A percentile compares a stretch with the other conserved stretches of the same genome.
Evolutionary conservation across 495 filamentous ascomycete species (phyloP).

Genomic region (Aspergillus panamensis): DNA sequence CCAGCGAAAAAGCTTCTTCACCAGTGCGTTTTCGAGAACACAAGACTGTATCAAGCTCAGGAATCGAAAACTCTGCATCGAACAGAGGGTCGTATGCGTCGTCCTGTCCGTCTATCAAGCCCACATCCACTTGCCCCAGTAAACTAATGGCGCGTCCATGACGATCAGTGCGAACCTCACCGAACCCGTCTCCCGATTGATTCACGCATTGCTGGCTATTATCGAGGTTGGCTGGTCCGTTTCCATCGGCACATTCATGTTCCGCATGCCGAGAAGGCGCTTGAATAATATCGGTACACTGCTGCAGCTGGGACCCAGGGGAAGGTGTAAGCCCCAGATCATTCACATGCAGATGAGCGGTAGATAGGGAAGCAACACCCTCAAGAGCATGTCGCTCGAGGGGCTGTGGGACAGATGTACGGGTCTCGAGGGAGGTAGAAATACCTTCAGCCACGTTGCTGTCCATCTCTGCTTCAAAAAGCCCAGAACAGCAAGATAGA

Average conservation of each 20-base stretch:
- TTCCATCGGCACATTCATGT: slow-evolving; percentile 3
- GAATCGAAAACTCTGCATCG: slow-evolving; percentile 20
- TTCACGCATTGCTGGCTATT: background rate
- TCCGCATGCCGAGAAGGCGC: slow-evolving; percentile 14
- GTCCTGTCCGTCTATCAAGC: background rate
- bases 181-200: background rate
- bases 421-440: slow-evolving; percentile 35
- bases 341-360: slow-evolving; percentile 25
- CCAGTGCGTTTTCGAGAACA: slow-evolving; percentile 23
- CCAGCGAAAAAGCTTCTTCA: slow-evolving; percentile 23
- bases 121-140: background rate
- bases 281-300: slow-evolving; percentile 10
- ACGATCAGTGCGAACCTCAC: background rate
- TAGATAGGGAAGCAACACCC: slow-evolving; percentile 18
- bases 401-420: slow-evolving; percentile 17
- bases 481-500: slow-evolving; percentile 4
- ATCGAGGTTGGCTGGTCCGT: background rate
- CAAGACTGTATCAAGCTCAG: slow-evolving; percentile 22
- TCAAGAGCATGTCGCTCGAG: slow-evolving; percentile 20
- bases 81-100: slow-evolving; percentile 22
- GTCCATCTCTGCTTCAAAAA: slow-evolving; percentile 26
- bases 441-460: slow-evolving; percentile 38
- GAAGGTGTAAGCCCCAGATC: slow-evolving; percentile 47
- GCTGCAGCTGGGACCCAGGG: slow-evolving; percentile 37
- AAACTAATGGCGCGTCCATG: background rate